Base-by-base conservation (phyloP, 805 yeast genomes). In the Lipomyces yamadae region DNA sequence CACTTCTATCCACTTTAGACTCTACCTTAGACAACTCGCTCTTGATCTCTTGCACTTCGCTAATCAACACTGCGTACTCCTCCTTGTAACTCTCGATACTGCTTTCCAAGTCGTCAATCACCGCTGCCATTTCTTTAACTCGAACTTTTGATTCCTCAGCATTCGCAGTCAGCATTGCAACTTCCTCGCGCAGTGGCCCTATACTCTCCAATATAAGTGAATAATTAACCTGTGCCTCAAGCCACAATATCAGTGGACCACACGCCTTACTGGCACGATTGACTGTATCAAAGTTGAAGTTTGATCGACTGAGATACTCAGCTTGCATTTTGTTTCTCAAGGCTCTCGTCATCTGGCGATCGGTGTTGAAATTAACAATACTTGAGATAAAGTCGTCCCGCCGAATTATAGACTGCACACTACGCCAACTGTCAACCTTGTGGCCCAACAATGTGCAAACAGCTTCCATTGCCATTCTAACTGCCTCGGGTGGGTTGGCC, bases 231-330 rank as follows among this genome's bases (percentile, higher is more conserved):
- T 94, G 98, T 0, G 98, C 98, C 62, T 83, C 82, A 0, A 92
- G 93, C 98, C 98, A 94, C 68, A 87, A 88, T 24, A 90, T 74
- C 45, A 94, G 79, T 0, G 98, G 98, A 0, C 97, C 98, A 79
- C 98, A 92, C 0, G 98, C 98, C 74, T 90, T 92, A 76, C 96
- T 89, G 3, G 98, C 98, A 52, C 98, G 81, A 72, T 90, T 85
- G 0, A 91, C 97, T 0, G 90, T 78, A 58, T 88, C 92, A 72
- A 79, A 89, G 53, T 85, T 91, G 75, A 84, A 93, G 61, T 85
- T 88, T 0, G 87, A 84, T 62, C 86, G 80, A 0, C 88, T 79
- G 10, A 93, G 77, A 73, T 89, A 94, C 1, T 80, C 81, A 0
- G 76, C 70, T 52, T 87, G 87, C 87, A 94, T 86, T 62, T 78